Evolutionary conservation across 345 rosid genomes (phyloP).

Genomic region (Camelina neglecta): DNA sequence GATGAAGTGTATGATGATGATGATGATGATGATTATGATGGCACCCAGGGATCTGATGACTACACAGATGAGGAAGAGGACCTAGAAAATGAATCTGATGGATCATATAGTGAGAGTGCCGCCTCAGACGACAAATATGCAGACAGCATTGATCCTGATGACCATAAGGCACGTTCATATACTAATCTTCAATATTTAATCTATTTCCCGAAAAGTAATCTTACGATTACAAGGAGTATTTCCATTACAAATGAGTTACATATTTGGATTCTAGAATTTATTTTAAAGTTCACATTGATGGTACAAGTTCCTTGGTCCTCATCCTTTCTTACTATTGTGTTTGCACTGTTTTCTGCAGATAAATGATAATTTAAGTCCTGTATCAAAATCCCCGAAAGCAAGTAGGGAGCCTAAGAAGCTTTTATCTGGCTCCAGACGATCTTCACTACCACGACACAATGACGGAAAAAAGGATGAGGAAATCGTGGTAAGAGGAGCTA

Average conservation of each 20-base stretch:
- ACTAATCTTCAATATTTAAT: constrained; percentile 24
- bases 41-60: constrained; percentile 48
- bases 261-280: constrained; percentile 7
- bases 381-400: constrained; percentile 47
- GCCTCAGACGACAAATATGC: constrained; percentile 51
- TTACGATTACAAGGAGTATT: constrained; percentile 15
- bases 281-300: constrained; percentile 16
- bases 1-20: constrained; percentile 83
- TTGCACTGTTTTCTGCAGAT: constrained; percentile 51
- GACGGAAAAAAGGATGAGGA: constrained; percentile 42
- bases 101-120: constrained; percentile 54
- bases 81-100: constrained; percentile 53
- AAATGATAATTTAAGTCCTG: constrained; percentile 46
- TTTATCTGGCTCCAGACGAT: constrained; percentile 45
- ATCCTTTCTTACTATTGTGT: constrained; percentile 18
- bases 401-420: constrained; percentile 45
- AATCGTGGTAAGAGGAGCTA: constrained; percentile 24
- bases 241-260: background rate
- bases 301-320: constrained; percentile 17
- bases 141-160: constrained; percentile 47
- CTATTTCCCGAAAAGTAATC: background rate
- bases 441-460: constrained; percentile 42
- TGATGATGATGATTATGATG: constrained; percentile 65
- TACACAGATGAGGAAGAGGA: constrained; percentile 61
- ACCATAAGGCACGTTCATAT: constrained; percentile 55